A percentile compares a stretch with the other conserved stretches of the same genome.
Conservation (phyloP, 352 stramenopile genomes). For the Phytophthora pseudosyringae region DNA sequence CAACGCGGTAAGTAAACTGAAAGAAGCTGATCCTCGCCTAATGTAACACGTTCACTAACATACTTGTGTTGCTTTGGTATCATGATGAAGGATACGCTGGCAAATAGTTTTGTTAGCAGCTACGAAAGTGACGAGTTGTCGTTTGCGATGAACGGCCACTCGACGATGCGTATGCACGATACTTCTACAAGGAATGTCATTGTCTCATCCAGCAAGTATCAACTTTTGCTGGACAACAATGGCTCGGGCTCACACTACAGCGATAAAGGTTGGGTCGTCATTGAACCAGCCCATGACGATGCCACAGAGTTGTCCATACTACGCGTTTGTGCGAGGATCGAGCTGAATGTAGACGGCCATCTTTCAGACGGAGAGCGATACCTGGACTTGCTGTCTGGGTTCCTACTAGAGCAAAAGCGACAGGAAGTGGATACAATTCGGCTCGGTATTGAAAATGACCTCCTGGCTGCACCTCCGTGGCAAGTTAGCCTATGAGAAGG, state of each 20-base stretch:
- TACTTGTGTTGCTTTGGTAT: no score
- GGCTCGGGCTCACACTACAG: background rate
- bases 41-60: no score
- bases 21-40: no score
- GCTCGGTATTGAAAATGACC: slow-evolving; percentile 9
- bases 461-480: background rate
- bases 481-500: slow-evolving; percentile 1
- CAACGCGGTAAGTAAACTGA: no score
- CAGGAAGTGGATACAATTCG: slow-evolving; percentile 8
- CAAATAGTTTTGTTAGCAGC: background rate
- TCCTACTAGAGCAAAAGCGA: slow-evolving; percentile 7
- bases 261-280: background rate
- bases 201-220: slow-evolving; percentile 5
- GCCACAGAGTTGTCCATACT: background rate
- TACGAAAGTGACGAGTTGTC: slow-evolving; percentile 3
- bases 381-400: slow-evolving; percentile 2
- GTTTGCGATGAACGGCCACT: slow-evolving; percentile 3
- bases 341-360: background rate
- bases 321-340: slow-evolving; percentile 1
- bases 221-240: background rate
- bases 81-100: background rate
- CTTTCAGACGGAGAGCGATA: slow-evolving; percentile 1
- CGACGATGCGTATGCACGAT: background rate
- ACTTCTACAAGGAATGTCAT: slow-evolving; percentile 1
- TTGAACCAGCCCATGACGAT: slow-evolving; percentile 1